Conservation (phyloP, 768 basidiomycete genomes). For the Termitomyces sp. region DNA sequence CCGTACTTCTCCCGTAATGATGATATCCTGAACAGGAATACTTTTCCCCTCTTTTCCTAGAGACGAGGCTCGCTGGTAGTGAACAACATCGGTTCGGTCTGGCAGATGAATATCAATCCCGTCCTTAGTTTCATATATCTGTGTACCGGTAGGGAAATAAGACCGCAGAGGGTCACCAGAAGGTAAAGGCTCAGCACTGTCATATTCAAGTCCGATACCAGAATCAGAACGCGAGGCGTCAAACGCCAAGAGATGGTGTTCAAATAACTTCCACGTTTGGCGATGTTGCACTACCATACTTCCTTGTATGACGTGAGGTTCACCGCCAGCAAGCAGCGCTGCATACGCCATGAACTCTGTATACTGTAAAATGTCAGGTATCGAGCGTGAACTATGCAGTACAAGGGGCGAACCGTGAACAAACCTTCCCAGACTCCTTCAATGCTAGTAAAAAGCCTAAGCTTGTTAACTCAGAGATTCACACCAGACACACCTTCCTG, state of each 20-base stretch:
- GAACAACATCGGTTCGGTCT: conserved; percentile 21
- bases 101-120: conserved; percentile 46
- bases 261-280: conserved; percentile 86
- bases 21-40: conserved; percentile 45
- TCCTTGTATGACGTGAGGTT: conserved; percentile 61
- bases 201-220: conserved; percentile 25
- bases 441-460: conserved; percentile 32
- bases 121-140: conserved; percentile 39
- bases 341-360: conserved; percentile 84
- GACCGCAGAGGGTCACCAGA: conserved; percentile 60
- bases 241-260: conserved; percentile 51
- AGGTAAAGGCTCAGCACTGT: conserved; percentile 33
- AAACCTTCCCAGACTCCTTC: conserved; percentile 80
- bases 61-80: conserved; percentile 24
- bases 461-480: neutral
- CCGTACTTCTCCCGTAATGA: conserved; percentile 69
- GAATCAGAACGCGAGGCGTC: conserved; percentile 25
- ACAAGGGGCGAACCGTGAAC: conserved; percentile 51
- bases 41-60: conserved; percentile 14
- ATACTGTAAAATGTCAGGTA: conserved; percentile 39
- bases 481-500: conserved; percentile 42
- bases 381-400: no score
- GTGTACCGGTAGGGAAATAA: conserved; percentile 50
- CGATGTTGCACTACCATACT: conserved; percentile 77
- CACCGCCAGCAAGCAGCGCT: conserved; percentile 61